These are phyloP conservation scores for Aurantiochytrium sp. DNA, from an alignment of 108 stramenopile species.

Conservation along the genomic window DNA sequence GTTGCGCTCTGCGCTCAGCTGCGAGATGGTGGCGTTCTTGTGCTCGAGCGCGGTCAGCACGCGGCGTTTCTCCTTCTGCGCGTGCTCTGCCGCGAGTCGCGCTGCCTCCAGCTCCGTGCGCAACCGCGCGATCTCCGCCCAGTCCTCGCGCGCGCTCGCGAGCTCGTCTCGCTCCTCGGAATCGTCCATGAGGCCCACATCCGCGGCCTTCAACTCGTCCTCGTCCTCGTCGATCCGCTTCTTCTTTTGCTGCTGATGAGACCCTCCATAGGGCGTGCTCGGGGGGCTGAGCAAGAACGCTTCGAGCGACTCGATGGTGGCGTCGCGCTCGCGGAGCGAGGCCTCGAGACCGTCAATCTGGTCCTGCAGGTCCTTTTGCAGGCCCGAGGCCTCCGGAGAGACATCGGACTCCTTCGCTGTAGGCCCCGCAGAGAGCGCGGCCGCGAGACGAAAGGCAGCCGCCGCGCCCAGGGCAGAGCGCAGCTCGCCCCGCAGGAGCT, in stretches of 20 bases:
- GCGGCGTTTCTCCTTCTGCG: background rate
- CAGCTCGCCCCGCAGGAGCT: background rate
- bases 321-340: background rate
- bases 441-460: background rate
- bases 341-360: background rate
- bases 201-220: too few species aligned
- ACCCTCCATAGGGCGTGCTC: too few species aligned
- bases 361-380: background rate
- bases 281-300: background rate
- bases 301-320: background rate
- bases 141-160: background rate
- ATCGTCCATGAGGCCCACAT: too few species aligned
- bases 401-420: too few species aligned
- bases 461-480: background rate
- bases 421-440: background rate
- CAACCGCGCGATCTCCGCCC: background rate
- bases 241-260: too few species aligned
- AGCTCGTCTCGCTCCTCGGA: too few species aligned
- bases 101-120: background rate
- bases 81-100: background rate
- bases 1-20: background rate
- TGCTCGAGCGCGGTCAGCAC: background rate
- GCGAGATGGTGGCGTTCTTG: background rate
- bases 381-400: background rate
- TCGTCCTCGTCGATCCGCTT: too few species aligned